Evolutionary conservation across 768 basidiomycete genomes (phyloP).

Genomic region (Tulasnella sp.): DNA sequence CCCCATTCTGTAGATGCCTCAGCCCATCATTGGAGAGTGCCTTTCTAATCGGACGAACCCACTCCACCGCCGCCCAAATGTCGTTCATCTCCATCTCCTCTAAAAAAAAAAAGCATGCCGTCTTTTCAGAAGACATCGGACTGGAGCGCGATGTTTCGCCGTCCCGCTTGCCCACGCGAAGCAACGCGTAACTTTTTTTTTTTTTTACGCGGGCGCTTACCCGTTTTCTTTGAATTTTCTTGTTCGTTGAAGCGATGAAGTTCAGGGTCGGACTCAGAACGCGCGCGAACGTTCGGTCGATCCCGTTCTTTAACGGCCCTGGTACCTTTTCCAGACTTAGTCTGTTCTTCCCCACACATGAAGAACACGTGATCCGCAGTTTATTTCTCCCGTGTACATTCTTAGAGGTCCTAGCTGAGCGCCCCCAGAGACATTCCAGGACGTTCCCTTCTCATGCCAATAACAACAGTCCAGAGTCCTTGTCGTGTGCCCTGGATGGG

Average conservation of each 20-base stretch:
- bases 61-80: not conserved
- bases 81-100: not conserved
- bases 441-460: not conserved
- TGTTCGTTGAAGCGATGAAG: too few relatives aligned
- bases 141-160: not conserved
- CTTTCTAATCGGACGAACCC: not conserved
- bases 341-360: not conserved
- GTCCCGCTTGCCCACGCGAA: not conserved
- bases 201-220: not conserved
- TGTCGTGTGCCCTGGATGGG: not conserved
- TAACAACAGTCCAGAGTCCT: not conserved
- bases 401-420: not conserved
- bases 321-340: not conserved
- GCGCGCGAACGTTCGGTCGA: not conserved
- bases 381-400: not conserved
- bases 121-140: not conserved
- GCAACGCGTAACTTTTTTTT: not conserved
- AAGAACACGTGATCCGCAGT: not conserved
- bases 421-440: not conserved
- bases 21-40: not conserved
- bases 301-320: not conserved
- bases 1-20: not conserved
- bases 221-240: not conserved
- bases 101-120: not conserved
- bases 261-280: not conserved